Evolutionary conservation across 768 basidiomycete species (phyloP).

Genomic region (Boletus eberwhitei): DNA sequence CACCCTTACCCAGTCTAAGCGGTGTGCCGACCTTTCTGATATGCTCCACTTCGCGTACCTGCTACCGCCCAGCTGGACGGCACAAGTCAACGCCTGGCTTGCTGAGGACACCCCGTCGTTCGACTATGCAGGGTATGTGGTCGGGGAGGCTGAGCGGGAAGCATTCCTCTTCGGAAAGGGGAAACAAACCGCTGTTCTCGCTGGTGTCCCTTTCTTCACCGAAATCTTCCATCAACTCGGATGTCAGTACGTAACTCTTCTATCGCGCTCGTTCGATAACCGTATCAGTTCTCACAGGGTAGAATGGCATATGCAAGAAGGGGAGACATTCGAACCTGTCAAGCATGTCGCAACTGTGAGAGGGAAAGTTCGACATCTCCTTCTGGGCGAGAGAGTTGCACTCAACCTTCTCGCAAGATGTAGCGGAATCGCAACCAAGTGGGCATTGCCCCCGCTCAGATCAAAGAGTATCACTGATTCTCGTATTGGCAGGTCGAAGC

Average conservation of each 20-base stretch:
- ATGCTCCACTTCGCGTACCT: conserved; percentile 53
- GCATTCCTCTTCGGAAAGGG: conserved; percentile 93
- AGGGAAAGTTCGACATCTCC: conserved; percentile 82
- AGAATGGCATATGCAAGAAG: conserved; percentile 90
- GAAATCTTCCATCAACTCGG: conserved; percentile 87
- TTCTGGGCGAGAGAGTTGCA: conserved; percentile 90
- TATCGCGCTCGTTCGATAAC: background rate
- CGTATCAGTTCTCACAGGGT: conserved; percentile 52
- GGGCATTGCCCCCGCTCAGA: conserved; percentile 23
- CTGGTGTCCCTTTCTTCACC: conserved; percentile 93
- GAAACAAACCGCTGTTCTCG: conserved; percentile 70
- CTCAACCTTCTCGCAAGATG: conserved; percentile 92
- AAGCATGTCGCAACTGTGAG: conserved; percentile 87
- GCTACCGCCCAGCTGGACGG: conserved; percentile 92
- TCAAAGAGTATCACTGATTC: background rate
- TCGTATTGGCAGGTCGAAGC: conserved; percentile 61
- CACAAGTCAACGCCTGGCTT: conserved; percentile 77
- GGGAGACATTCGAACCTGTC: conserved; percentile 74
- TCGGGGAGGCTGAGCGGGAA: conserved; percentile 83
- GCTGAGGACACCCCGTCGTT: conserved; percentile 94
- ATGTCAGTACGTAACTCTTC: conserved; percentile 70
- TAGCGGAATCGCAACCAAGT: conserved; percentile 96
- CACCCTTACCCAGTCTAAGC: background rate
- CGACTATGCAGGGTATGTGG: conserved; percentile 95
- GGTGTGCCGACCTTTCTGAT: background rate